These are phyloP conservation scores for Penicillium egyptiacum DNA, from an alignment of 495 filamentous ascomycete species.

Conservation along the genomic window DNA sequence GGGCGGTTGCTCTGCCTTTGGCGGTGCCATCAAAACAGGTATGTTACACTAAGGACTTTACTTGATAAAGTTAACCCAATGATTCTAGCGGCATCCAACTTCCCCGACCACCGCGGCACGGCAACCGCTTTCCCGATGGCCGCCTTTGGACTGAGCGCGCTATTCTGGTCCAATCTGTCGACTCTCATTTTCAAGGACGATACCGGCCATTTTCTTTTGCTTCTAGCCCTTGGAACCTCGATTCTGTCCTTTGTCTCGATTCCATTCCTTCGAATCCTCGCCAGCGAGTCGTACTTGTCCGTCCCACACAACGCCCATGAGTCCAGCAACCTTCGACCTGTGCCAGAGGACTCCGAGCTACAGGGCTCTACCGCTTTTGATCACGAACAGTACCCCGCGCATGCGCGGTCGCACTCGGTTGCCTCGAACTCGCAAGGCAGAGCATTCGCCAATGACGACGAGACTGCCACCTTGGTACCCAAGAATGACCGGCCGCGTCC, in stretches of 20 bases:
- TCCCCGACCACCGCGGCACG: constrained; percentile 86
- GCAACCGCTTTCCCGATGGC: constrained; percentile 91
- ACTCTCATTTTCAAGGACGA: constrained; percentile 79
- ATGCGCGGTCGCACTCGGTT: constrained; percentile 37
- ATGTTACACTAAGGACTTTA: constrained; percentile 9
- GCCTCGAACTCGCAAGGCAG: constrained; percentile 39
- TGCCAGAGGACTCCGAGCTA: constrained; percentile 67
- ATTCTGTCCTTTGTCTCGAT: constrained; percentile 68
- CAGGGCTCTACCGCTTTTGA: constrained; percentile 44
- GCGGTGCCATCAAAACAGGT: constrained; percentile 78
- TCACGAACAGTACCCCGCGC: constrained; percentile 26
- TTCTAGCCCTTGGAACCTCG: constrained; percentile 80
- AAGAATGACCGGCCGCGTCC: constrained; percentile 41
- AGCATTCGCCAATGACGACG: constrained; percentile 52
- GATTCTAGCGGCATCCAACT: constrained; percentile 76
- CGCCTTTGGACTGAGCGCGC: constrained; percentile 91
- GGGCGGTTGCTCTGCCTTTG: constrained; percentile 85
- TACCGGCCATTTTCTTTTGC: constrained; percentile 73
- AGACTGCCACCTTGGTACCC: constrained; percentile 83
- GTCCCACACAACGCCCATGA: constrained; percentile 52
- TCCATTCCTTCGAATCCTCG: constrained; percentile 78
- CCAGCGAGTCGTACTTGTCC: constrained; percentile 59
- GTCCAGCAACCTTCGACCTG: constrained; percentile 51
- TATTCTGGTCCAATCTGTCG: constrained; percentile 86
- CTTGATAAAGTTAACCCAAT: not conserved